phyloP scores from a whole-genome alignment of 305 asterid genomes.

The Fraxinus sp. region DNA sequence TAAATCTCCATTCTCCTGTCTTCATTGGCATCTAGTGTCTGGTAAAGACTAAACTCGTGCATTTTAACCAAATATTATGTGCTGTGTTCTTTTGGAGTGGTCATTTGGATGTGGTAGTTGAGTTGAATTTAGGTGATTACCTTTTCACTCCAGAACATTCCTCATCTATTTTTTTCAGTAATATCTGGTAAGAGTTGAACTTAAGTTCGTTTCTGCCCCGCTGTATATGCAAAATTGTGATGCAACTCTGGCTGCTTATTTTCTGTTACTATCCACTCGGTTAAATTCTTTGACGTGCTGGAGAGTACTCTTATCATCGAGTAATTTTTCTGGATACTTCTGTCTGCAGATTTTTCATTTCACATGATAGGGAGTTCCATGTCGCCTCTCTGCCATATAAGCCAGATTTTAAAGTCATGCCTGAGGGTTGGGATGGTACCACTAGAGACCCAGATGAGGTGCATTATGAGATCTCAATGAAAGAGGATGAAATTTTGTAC shows the following conservation, averaged over 20 bases:
- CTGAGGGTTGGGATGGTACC: constrained; percentile 99
- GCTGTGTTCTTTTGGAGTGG: background rate
- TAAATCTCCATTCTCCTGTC: background rate
- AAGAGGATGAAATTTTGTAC: constrained; percentile 86
- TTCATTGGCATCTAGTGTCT: background rate
- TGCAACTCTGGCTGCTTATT: background rate
- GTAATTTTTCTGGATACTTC: constrained; percentile 13
- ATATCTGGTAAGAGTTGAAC: background rate
- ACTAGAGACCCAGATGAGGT: constrained; percentile 95
- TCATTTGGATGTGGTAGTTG: background rate
- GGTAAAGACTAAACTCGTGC: background rate
- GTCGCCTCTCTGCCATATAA: constrained; percentile 88
- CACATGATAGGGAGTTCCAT: constrained; percentile 86
- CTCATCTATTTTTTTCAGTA: background rate
- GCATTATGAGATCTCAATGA: constrained; percentile 88
- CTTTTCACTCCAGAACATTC: background rate
- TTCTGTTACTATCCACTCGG: background rate
- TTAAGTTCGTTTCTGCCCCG: background rate
- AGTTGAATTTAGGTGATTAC: background rate
- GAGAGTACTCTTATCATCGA: background rate
- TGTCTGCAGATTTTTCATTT: constrained; percentile 61
- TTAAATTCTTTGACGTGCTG: background rate
- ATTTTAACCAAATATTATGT: background rate
- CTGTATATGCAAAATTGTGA: background rate
- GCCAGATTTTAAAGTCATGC: constrained; percentile 97